A percentile compares a stretch with the other conserved stretches of the same genome.
phyloP scores from a whole-genome alignment of 495 filamentous ascomycete genomes.

The Tuber indicum region DNA sequence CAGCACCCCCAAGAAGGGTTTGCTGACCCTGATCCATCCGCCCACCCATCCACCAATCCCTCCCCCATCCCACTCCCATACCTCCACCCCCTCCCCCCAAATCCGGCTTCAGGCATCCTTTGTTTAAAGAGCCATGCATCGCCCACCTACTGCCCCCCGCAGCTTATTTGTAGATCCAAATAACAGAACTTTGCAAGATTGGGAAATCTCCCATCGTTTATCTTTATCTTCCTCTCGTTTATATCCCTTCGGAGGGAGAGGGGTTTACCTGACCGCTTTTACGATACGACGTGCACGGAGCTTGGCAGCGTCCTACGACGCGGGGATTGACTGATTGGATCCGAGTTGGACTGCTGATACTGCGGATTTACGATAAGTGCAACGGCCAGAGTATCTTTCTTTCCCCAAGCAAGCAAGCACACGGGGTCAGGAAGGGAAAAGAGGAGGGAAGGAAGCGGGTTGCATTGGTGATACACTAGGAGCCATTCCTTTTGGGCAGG shows the following conservation, averaged over 20 bases:
- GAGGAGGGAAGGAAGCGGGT: constrained; percentile 2
- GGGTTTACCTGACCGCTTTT: constrained; percentile 4
- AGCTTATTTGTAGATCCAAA: not conserved
- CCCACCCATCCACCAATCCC: not conserved
- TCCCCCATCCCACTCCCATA: not conserved
- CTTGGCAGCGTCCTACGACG: constrained; percentile 10
- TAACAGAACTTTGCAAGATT: not conserved
- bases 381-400: not conserved
- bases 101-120: constrained; percentile 21
- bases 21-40: constrained; percentile 6
- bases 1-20: constrained; percentile 10
- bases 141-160: constrained; percentile 22
- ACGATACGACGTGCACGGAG: constrained; percentile 6
- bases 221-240: not conserved
- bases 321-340: constrained; percentile 4
- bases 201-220: not conserved
- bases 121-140: constrained; percentile 35
- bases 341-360: not conserved
- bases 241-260: constrained; percentile 1
- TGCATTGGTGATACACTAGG: not conserved
- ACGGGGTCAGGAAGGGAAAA: not conserved
- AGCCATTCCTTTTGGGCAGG: not conserved
- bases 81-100: constrained; percentile 15
- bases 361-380: constrained; percentile 8
- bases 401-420: not conserved